Percentiles rank a stretch among this genome's conserved stretches.
Conservation (phyloP, 225 moss, liverwort and hornwort genomes). For the Asterella californica region DNA sequence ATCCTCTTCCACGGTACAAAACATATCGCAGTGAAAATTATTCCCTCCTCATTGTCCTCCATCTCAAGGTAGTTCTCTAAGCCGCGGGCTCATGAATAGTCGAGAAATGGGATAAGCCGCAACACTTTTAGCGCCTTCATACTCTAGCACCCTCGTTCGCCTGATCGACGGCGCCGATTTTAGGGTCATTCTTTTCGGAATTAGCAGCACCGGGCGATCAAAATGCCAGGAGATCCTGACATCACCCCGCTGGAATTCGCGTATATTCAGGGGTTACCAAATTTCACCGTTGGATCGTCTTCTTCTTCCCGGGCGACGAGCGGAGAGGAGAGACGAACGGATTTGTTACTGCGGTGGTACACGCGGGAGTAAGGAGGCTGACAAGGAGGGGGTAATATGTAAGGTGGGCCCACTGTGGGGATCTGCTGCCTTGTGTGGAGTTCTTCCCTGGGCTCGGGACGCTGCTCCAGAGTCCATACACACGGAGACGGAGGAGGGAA, state of each 20-base stretch:
- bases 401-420: neutral
- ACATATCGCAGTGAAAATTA: neutral
- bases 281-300: neutral
- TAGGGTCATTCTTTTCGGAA: too few relatives aligned
- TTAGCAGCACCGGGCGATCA: neutral
- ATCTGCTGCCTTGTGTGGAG: conserved; percentile 5
- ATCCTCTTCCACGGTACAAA: neutral
- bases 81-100: neutral
- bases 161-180: neutral
- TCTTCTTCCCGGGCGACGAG: too few relatives aligned
- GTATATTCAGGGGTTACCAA: neutral
- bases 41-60: too few relatives aligned
- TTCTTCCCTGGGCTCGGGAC: neutral
- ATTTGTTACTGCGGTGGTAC: neutral
- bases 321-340: neutral
- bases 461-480: neutral
- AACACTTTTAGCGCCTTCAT: neutral
- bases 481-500: neutral
- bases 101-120: neutral
- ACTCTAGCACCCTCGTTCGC: neutral
- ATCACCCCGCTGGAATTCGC: neutral
- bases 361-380: conserved; percentile 9
- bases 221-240: neutral
- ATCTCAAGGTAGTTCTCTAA: neutral
- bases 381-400: neutral